phyloP scores from a whole-genome alignment of 2,329 filamentous ascomycete genomes.

The Helotiales sp. region DNA sequence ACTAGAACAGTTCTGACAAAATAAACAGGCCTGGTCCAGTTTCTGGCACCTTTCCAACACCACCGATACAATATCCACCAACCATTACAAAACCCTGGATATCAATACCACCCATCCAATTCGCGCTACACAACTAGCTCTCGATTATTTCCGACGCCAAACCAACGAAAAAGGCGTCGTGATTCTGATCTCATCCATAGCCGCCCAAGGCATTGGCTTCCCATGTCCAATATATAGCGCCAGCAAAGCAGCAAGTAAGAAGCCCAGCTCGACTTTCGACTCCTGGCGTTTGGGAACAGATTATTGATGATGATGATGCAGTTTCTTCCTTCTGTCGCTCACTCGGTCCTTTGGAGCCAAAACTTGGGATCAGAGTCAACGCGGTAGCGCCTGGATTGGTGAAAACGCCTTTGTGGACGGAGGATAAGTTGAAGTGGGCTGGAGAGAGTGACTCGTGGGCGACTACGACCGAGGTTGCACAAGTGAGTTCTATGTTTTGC shows the following conservation, averaged over 20 bases:
- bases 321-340: slow-evolving; percentile 44
- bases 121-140: slow-evolving; percentile 49
- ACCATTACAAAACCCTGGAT: slow-evolving; percentile 43
- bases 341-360: slow-evolving; percentile 31
- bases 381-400: slow-evolving; percentile 46
- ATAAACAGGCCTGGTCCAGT: slow-evolving; percentile 31
- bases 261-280: no score
- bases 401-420: slow-evolving; percentile 22
- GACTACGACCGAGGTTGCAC: slow-evolving; percentile 41
- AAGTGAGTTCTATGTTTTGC: no score
- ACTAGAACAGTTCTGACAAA: neutral
- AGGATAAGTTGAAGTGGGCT: slow-evolving; percentile 16
- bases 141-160: slow-evolving; percentile 43
- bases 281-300: no score
- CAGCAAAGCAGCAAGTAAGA: slow-evolving; percentile 47
- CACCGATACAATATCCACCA: slow-evolving; percentile 37
- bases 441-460: slow-evolving; percentile 41
- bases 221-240: slow-evolving; percentile 45
- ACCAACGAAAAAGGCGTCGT: slow-evolving; percentile 19
- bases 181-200: slow-evolving; percentile 48
- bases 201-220: slow-evolving; percentile 41
- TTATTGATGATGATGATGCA: no score
- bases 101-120: slow-evolving; percentile 53
- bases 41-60: slow-evolving; percentile 46
- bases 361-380: slow-evolving; percentile 38